Evolutionary conservation across 352 stramenopile genomes (phyloP), one percentile per base, ranked within the genome.

Genomic region (Pilasporangium apinafurcum): DNA sequence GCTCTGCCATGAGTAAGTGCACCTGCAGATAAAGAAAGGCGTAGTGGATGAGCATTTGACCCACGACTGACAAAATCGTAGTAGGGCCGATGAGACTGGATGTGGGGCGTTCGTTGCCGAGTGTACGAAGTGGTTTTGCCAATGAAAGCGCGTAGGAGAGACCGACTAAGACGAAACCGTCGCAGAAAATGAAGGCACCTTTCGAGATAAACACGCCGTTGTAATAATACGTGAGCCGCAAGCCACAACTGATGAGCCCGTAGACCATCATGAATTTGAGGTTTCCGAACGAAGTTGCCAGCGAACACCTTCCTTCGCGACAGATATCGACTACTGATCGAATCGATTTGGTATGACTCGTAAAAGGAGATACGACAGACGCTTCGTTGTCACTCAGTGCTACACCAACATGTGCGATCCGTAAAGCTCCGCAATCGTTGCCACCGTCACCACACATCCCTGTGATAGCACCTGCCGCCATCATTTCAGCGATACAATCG

Each of bases 201-300:
- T 90, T 56, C 1, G 69, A 65, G 35, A 92, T 51, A 21, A 65
- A 82, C n/a, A 92, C 59, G 1, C 37, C 51, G 44, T 90, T 66
- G 32, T 78, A 86, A 37, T 78, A 86, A 57, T 63, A 57, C 21
- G 74, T 65, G 31, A 89, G 55, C 4, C 86, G 67, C 16, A 84
- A 53, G 12, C 71, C 61, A 16, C 60, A 77, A 9, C 66, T 51
- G 25, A 92, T 65, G 62, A 92, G 51, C 31, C 83, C 83, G 53
- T 95, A 95, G 53, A 94, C 78, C 32, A 96, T 75, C 31, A 92
- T 62, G 45, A 86, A 92, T 53, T 94, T 95, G 52, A 95, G 80
- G 8, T 53, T 68, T 8, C 59, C 67, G 29, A 95, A 86, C 17
- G 83, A 88, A 16, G 82, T 94, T 4, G 84, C 70, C 24, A 96